Conservation (phyloP, 1,284 basidiomycete genomes). For the Coniophora puteana region DNA sequence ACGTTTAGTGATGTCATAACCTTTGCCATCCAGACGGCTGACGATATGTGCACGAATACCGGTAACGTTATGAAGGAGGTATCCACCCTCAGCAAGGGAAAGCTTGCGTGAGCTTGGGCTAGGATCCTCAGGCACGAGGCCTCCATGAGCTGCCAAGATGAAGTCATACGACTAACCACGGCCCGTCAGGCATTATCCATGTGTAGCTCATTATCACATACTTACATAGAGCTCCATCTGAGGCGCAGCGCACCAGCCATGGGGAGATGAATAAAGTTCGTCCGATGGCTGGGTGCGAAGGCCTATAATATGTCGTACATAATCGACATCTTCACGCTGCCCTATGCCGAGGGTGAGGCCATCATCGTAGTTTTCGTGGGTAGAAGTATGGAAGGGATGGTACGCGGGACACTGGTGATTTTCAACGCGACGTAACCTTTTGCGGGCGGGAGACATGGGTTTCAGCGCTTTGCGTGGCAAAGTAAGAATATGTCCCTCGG, state of each 20-base stretch:
- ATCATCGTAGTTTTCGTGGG: slow-evolving; percentile 27
- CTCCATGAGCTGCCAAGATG: slow-evolving; percentile 59
- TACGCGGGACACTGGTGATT: slow-evolving; percentile 74
- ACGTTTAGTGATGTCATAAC: slow-evolving; percentile 84
- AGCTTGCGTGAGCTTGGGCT: slow-evolving; percentile 69
- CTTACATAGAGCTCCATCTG: slow-evolving; percentile 70
- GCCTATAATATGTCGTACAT: slow-evolving; percentile 66
- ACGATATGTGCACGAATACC: slow-evolving; percentile 77
- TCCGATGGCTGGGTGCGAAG: slow-evolving; percentile 47
- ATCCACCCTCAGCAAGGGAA: slow-evolving; percentile 61
- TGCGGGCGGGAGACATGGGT: slow-evolving; percentile 53
- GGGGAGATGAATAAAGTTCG: slow-evolving; percentile 53
- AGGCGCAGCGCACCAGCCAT: slow-evolving; percentile 74
- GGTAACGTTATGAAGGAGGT: slow-evolving; percentile 69
- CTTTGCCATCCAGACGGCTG: slow-evolving; percentile 76
- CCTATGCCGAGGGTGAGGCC: slow-evolving; percentile 65
- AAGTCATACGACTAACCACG: slow-evolving; percentile 69
- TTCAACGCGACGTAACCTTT: slow-evolving; percentile 62
- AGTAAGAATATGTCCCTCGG: slow-evolving; percentile 87
- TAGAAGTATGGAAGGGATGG: slow-evolving; percentile 36
- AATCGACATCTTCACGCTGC: slow-evolving; percentile 72
- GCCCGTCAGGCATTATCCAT: slow-evolving; percentile 8
- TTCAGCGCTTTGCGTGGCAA: slow-evolving; percentile 53
- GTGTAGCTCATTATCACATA: too few species aligned
- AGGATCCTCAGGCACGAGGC: slow-evolving; percentile 58